These are phyloP conservation scores for Pyricularia pennisetigena DNA, from an alignment of 2,329 filamentous ascomycete species.

Conservation along the genomic window DNA sequence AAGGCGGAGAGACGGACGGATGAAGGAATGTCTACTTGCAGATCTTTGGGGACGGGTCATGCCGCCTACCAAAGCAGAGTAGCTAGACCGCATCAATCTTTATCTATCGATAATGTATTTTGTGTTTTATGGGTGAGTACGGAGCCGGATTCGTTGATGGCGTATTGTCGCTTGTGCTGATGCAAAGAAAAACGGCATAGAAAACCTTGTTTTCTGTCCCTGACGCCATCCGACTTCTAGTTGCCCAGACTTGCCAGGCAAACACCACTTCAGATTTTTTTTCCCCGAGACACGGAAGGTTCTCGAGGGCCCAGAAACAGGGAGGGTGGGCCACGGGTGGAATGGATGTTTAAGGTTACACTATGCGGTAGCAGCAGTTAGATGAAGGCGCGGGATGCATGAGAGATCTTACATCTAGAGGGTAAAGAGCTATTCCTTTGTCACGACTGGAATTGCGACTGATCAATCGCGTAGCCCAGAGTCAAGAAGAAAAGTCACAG, in stretches of 20 bases:
- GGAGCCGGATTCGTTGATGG: too few species aligned
- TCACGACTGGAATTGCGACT: neutral
- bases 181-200: neutral
- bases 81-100: neutral
- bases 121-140: neutral
- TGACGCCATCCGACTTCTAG: neutral
- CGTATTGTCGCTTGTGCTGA: too few species aligned
- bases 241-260: neutral
- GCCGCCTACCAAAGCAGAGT: neutral
- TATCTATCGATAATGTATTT: neutral
- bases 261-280: neutral
- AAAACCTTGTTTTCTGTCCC: neutral
- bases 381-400: neutral
- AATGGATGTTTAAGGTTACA: neutral
- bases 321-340: neutral
- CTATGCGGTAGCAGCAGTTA: neutral
- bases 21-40: neutral
- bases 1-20: neutral
- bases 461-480: neutral
- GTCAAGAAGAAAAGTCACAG: neutral
- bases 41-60: neutral
- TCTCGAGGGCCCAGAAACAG: neutral
- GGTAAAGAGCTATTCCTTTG: neutral
- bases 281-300: neutral
- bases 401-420: neutral